Percentiles rank a stretch among this genome's conserved stretches.
Conservation (phyloP, 768 basidiomycete genomes). For the Chalciporus sphaerocephalus region DNA sequence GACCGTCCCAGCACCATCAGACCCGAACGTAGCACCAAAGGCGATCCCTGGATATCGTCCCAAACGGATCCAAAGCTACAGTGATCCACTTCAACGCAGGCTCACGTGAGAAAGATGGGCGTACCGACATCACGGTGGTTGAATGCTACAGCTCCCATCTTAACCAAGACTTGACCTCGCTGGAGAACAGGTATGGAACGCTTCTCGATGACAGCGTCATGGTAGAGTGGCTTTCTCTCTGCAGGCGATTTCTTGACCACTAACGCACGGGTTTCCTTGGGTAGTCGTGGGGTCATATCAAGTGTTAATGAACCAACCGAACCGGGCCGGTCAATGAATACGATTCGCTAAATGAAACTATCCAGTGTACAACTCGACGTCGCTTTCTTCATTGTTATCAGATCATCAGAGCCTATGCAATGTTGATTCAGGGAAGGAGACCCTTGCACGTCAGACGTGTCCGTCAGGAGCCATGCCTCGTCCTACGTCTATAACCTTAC, state of each 20-base stretch:
- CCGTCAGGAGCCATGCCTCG: too few relatives aligned
- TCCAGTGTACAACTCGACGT: background rate
- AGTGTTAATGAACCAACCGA: background rate
- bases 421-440: too few relatives aligned
- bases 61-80: conserved; percentile 68
- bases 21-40: conserved; percentile 58
- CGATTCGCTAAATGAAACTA: too few relatives aligned
- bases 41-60: conserved; percentile 63
- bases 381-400: too few relatives aligned
- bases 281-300: conserved; percentile 21
- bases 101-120: background rate
- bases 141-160: conserved; percentile 65
- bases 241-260: conserved; percentile 43
- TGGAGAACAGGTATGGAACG: conserved; percentile 47
- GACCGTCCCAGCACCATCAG: conserved; percentile 71
- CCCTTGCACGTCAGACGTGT: too few relatives aligned
- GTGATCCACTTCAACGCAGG: background rate
- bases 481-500: too few relatives aligned
- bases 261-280: conserved; percentile 45
- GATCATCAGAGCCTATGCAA: too few relatives aligned
- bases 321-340: too few relatives aligned
- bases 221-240: conserved; percentile 41
- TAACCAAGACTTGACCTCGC: conserved; percentile 59
- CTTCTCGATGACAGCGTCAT: conserved; percentile 54
- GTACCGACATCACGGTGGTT: conserved; percentile 68